These are phyloP conservation scores for Pseudogymnoascus sp. DNA, from an alignment of 2,329 filamentous ascomycete genomes.

Conservation along the genomic window DNA sequence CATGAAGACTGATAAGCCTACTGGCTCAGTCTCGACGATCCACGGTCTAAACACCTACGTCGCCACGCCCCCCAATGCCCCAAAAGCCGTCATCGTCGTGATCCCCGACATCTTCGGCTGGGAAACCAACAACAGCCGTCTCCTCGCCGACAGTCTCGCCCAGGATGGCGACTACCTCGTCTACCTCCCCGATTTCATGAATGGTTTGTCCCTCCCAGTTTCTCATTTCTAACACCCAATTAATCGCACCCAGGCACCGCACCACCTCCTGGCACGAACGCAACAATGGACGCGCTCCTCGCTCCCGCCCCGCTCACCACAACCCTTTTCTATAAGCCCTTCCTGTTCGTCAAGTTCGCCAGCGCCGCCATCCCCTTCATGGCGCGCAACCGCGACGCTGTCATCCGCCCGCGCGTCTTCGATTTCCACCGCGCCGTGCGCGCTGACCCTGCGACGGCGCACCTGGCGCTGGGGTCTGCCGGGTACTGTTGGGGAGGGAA, in stretches of 20 bases:
- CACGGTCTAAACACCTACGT: conserved; percentile 38
- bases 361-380: not conserved
- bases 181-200: conserved; percentile 43
- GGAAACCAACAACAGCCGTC: conserved; percentile 37
- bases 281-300: not conserved
- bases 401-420: not conserved
- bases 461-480: not conserved
- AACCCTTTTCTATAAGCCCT: not conserved
- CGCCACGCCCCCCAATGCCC: conserved; percentile 24
- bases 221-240: not conserved
- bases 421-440: not conserved
- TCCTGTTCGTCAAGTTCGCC: not conserved
- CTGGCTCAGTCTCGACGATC: conserved; percentile 33
- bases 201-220: conserved; percentile 25
- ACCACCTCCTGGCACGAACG: not conserved
- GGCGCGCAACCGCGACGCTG: not conserved
- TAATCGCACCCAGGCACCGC: not conserved
- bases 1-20: conserved; percentile 30
- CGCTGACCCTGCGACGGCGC: not conserved
- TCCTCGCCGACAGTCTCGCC: conserved; percentile 40
- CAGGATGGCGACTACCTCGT: conserved; percentile 35
- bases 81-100: conserved; percentile 38
- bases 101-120: conserved; percentile 43
- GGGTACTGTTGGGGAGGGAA: conserved; percentile 57
- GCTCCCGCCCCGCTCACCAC: not conserved